phyloP scores from a whole-genome alignment of 257 asterid genomes.

The Penstemon newberryi region DNA sequence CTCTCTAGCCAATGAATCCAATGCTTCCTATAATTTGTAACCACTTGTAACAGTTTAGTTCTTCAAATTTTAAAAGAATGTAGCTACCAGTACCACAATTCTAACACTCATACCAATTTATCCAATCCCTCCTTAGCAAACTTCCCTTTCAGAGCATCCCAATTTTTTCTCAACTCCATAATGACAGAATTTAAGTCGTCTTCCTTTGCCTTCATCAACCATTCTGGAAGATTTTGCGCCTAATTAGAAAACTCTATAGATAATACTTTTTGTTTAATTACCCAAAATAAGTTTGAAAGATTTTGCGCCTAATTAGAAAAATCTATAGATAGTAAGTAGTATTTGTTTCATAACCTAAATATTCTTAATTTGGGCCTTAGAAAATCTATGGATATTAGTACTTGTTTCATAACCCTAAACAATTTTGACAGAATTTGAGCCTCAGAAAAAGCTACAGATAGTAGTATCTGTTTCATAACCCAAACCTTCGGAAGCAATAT shows the following conservation, averaged over 20 bases:
- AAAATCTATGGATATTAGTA: too few relatives aligned
- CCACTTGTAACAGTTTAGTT: constrained; percentile 20
- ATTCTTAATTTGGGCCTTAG: too few relatives aligned
- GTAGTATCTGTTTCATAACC: not conserved
- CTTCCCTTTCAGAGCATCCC: constrained; percentile 66
- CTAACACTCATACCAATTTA: constrained; percentile 53
- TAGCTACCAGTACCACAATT: not conserved
- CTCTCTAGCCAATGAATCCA: constrained; percentile 66
- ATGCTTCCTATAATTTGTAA: constrained; percentile 58
- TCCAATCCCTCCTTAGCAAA: constrained; percentile 67
- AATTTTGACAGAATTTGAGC: constrained; percentile 10
- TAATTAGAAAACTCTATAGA: too few relatives aligned
- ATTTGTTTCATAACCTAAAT: too few relatives aligned
- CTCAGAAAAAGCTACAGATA: not conserved
- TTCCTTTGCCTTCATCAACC: constrained; percentile 70
- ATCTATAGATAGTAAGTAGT: too few relatives aligned
- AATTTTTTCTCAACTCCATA: constrained; percentile 67
- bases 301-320: too few relatives aligned
- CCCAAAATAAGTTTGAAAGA: too few relatives aligned
- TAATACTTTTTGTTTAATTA: too few relatives aligned
- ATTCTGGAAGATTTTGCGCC: too few relatives aligned
- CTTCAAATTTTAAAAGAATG: not conserved
- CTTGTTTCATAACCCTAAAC: too few relatives aligned
- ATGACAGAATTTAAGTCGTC: constrained; percentile 74
- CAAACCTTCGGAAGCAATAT: constrained; percentile 3